phyloP scores from a whole-genome alignment of 164 flowering plant genomes.

The Annona cherimola region DNA sequence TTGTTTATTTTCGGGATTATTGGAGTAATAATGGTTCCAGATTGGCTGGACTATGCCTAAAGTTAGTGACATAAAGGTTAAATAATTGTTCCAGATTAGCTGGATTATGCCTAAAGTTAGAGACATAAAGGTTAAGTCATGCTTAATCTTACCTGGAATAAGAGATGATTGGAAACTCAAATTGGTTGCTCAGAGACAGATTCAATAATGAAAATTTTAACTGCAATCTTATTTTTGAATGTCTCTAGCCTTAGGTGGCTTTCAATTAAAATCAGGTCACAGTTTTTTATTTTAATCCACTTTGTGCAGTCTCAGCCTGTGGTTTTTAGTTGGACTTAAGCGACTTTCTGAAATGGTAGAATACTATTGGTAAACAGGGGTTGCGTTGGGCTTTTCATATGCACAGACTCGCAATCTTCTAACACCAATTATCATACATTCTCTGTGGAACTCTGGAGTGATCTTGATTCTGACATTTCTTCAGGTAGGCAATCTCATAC shows the following conservation, averaged over 20 bases:
- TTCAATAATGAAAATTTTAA: too few species aligned
- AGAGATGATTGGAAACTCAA: background rate
- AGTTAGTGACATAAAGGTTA: background rate
- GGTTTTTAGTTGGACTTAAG: too few species aligned
- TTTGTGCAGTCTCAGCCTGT: too few species aligned
- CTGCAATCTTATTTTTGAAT: too few species aligned
- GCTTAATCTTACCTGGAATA: background rate
- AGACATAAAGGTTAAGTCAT: too few species aligned
- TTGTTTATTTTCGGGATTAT: background rate
- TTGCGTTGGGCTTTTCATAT: conserved; percentile 78
- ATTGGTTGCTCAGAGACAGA: too few species aligned
- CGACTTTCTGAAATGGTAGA: too few species aligned
- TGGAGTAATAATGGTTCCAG: background rate
- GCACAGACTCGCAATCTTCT: conserved; percentile 94
- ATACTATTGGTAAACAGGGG: conserved; percentile 30
- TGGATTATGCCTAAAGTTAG: background rate
- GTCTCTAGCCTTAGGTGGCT: too few species aligned
- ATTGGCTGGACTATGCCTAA: background rate
- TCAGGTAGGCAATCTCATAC: conserved; percentile 63
- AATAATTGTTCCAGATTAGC: too few species aligned
- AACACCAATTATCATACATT: conserved; percentile 82
- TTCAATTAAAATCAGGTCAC: too few species aligned
- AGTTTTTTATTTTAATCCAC: too few species aligned
- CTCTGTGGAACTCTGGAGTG: conserved; percentile 92
- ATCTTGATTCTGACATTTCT: conserved; percentile 77